Conservation (phyloP, 805 yeast species). For the Saccharomycopsis fibuligera region DNA sequence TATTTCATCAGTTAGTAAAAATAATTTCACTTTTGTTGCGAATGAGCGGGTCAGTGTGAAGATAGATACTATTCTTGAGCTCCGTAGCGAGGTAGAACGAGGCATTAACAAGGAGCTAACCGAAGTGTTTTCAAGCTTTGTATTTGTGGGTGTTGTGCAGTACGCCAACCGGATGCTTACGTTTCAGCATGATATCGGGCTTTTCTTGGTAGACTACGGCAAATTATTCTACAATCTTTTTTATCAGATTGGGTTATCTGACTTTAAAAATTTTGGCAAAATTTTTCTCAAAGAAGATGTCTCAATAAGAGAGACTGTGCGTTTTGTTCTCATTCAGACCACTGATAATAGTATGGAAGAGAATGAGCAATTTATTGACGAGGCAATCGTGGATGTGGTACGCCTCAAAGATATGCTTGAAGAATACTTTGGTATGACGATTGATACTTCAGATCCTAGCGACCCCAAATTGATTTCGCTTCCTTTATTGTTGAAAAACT, state of each 20-base stretch:
- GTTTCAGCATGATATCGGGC: constrained; percentile 75
- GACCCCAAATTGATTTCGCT: constrained; percentile 40
- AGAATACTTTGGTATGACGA: constrained; percentile 65
- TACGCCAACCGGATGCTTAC: constrained; percentile 61
- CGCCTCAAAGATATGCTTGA: constrained; percentile 69
- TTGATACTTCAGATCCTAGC: constrained; percentile 31
- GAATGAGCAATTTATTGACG: constrained; percentile 1
- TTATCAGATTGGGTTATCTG: constrained; percentile 72
- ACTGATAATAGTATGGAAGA: background rate
- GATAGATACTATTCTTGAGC: constrained; percentile 51
- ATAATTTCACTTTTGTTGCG: constrained; percentile 14
- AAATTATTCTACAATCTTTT: constrained; percentile 60
- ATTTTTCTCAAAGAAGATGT: constrained; percentile 36
- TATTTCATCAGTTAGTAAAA: background rate
- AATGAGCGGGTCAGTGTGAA: constrained; percentile 37
- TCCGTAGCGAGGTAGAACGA: constrained; percentile 45
- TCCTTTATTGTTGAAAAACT: constrained; percentile 64
- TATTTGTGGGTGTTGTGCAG: constrained; percentile 82
- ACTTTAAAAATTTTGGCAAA: constrained; percentile 77
- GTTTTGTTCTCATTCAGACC: constrained; percentile 26
- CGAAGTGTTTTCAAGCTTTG: constrained; percentile 58
- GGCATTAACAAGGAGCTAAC: constrained; percentile 50
- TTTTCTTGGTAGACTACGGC: constrained; percentile 77
- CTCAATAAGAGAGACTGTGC: constrained; percentile 33
- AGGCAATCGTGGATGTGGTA: constrained; percentile 25